Conservation (phyloP, 495 filamentous ascomycete species). For the Penicillium mononematosum region DNA sequence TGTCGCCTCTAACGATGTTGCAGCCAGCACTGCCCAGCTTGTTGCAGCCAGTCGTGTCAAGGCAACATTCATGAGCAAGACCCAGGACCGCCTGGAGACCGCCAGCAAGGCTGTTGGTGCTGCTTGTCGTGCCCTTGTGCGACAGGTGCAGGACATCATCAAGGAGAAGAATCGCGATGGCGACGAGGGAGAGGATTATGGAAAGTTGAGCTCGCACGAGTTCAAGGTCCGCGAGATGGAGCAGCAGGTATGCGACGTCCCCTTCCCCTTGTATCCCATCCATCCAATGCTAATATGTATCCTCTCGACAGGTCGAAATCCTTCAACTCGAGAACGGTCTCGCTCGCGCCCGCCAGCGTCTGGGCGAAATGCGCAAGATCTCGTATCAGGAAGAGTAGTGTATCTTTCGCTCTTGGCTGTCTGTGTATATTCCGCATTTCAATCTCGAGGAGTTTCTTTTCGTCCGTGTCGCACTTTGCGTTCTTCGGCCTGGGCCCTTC, state of each 20-base stretch:
- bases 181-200: conserved; percentile 76
- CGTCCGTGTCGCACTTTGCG: conserved; percentile 1
- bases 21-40: conserved; percentile 91
- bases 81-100: conserved; percentile 83
- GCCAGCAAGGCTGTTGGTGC: conserved; percentile 90
- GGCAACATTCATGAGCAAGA: conserved; percentile 96
- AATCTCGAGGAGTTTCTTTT: not conserved
- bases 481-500: not conserved
- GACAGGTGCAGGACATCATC: conserved; percentile 94
- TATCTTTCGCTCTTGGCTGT: not conserved
- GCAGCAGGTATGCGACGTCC: conserved; percentile 75
- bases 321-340: conserved; percentile 90
- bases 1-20: conserved; percentile 94
- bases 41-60: conserved; percentile 95
- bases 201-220: conserved; percentile 82
- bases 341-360: conserved; percentile 70
- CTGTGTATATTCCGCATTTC: conserved; percentile 13
- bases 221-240: conserved; percentile 99
- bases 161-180: conserved; percentile 77
- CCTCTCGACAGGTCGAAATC: conserved; percentile 80
- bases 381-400: conserved; percentile 82
- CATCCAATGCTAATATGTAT: conserved; percentile 18
- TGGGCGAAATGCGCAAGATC: conserved; percentile 99
- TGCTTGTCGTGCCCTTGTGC: conserved; percentile 82
- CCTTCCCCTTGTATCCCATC: conserved; percentile 13